These are phyloP conservation scores for Diospyros kaki DNA, from an alignment of 148 eudicot genomes.

Conservation along the genomic window DNA sequence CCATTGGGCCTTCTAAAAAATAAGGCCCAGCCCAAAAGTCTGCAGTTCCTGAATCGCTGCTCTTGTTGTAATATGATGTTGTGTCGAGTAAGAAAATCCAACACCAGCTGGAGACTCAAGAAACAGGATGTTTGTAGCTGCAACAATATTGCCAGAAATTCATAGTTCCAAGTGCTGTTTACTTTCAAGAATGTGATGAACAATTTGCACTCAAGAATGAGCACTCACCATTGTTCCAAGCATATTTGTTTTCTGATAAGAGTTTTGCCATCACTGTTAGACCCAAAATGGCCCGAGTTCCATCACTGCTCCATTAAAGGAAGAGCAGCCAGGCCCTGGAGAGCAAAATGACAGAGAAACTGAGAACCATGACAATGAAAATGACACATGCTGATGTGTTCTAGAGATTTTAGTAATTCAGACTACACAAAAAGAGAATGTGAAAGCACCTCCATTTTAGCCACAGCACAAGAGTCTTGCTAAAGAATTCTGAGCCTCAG, in stretches of 20 bases:
- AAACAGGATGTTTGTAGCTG: slow-evolving; percentile 21
- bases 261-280: slow-evolving; percentile 15
- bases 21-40: no score
- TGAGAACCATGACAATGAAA: background rate
- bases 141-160: background rate
- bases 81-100: slow-evolving; percentile 19
- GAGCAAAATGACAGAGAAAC: background rate
- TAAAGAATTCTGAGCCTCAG: slow-evolving; percentile 14
- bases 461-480: slow-evolving; percentile 23
- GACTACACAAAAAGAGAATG: no score
- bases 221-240: slow-evolving; percentile 17
- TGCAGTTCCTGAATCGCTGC: slow-evolving; percentile 14
- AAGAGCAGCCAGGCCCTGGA: slow-evolving; percentile 24
- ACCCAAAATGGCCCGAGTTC: slow-evolving; percentile 23
- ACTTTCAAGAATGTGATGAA: no score
- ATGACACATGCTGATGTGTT: background rate
- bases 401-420: no score
- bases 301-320: slow-evolving; percentile 15
- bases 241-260: slow-evolving; percentile 11
- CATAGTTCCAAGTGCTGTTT: background rate
- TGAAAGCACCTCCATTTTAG: slow-evolving; percentile 25
- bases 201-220: background rate
- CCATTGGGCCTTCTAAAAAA: no score
- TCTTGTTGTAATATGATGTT: background rate
- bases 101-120: slow-evolving; percentile 19